Conservation (phyloP, 1,284 basidiomycete genomes). For the Paramarasmius palmivorus region DNA sequence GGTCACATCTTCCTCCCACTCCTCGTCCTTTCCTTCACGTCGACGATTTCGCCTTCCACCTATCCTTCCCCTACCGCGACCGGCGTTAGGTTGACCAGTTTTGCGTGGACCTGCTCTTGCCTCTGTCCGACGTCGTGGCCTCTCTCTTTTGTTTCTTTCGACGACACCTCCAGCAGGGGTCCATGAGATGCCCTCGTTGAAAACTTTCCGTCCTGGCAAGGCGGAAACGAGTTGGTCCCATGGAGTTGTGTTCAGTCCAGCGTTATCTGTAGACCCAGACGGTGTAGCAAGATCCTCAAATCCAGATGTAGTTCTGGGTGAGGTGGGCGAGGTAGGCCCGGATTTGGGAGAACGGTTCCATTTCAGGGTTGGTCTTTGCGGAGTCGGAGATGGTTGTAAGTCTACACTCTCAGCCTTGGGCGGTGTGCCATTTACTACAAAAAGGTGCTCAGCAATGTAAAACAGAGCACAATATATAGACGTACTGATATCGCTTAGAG, state of each 20-base stretch:
- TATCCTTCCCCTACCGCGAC: background rate
- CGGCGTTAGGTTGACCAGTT: no score
- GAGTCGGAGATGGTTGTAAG: no score
- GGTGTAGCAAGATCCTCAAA: no score
- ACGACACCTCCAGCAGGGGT: background rate
- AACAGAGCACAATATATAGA: no score
- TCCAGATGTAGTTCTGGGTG: no score
- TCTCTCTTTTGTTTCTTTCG: background rate
- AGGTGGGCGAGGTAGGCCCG: no score
- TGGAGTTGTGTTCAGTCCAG: background rate
- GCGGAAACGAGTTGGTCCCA: background rate
- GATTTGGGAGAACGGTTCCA: no score
- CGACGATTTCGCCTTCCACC: background rate
- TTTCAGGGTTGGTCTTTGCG: no score
- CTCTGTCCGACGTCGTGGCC: background rate
- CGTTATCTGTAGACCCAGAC: background rate
- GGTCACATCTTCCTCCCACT: background rate
- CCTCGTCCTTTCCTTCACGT: background rate
- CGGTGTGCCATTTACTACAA: no score
- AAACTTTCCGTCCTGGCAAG: background rate
- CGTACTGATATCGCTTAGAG: no score
- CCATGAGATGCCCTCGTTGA: background rate
- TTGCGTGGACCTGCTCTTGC: background rate
- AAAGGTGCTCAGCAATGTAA: no score
- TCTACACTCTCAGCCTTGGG: no score